Base-by-base conservation (phyloP, 805 yeast genomes). In the Candida maris region DNA sequence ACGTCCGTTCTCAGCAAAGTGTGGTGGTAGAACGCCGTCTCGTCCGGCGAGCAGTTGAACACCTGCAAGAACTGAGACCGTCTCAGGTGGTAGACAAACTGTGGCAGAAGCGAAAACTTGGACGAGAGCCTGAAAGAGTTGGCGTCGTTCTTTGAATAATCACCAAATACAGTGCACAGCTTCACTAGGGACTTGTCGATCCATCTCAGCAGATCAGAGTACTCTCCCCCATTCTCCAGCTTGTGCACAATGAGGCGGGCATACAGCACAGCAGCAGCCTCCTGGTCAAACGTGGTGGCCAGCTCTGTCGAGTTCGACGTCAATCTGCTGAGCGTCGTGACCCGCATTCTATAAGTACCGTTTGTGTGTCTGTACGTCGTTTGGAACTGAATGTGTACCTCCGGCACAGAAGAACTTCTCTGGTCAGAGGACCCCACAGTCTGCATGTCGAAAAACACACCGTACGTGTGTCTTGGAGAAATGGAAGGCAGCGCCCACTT, bases 21-120 rank as follows among this genome's bases (percentile, higher is more conserved):
- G 62, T 93, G 98, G 61, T 97, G 80, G 65, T 91, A 87, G 64
- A 89, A 93, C 25, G 96, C 96, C 29, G 97, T 88, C 68, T 93
- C 99, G 68, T 93, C 99, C 2, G 98, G 98, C 5, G 98, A 93
- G 64, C 89, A 89, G 66, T 93, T 93, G 73, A 93, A 93, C 30
- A 91, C 95, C 61, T 87, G 95, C 60, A 93, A 69, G 62, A 93
- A 89, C 64, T 91, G 97, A 1, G 97, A 87, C 61, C 98, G 81
- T 67, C 98, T 84, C 65, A 93, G 71, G 60, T 93, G 94, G 67
- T 84, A 93, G 64, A 93, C 82, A 56, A 93, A 94, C 64, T 93
- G 98, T 19, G 99, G 99, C 57, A 86, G 84, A 58, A 91, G 69
- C 29, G 87, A 77, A 62, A 87, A 89, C 57, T 82, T 83, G 41